Evolutionary conservation across 371 early-diverging fungal genomes (phyloP).

Genomic region (Capillidium heterosporum): DNA sequence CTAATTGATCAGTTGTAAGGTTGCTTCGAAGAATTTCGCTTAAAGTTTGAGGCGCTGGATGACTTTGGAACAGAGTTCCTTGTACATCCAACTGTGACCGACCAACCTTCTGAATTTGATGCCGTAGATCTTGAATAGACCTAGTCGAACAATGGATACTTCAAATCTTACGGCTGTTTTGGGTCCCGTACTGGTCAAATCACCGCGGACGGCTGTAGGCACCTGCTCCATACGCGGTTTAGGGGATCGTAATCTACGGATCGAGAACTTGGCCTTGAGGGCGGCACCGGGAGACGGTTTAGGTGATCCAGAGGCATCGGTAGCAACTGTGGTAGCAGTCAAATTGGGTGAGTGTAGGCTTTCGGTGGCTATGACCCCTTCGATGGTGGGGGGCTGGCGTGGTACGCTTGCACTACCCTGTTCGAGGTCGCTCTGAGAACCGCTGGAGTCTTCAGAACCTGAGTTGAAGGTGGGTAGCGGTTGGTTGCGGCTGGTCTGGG

Average conservation of each 20-base stretch:
- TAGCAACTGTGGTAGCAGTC: not conserved
- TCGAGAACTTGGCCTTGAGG: not conserved
- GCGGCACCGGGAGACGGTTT: too few species aligned
- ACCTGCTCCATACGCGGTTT: not conserved
- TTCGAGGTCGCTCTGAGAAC: not conserved
- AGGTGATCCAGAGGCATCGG: not conserved
- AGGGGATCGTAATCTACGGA: slow-evolving; percentile 2
- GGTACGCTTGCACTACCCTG: not conserved
- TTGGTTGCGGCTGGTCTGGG: not conserved
- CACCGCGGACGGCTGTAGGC: not conserved
- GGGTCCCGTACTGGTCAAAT: not conserved
- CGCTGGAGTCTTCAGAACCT: not conserved
- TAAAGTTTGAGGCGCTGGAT: too few species aligned
- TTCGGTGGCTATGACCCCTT: not conserved
- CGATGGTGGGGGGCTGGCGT: not conserved
- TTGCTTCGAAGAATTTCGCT: too few species aligned
- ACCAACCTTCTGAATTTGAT: slow-evolving; percentile 51
- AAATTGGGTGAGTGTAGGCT: not conserved
- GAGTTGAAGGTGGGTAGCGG: not conserved
- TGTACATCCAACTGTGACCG: slow-evolving; percentile 60
- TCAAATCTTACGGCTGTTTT: slow-evolving; percentile 35
- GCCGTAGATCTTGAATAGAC: slow-evolving; percentile 51
- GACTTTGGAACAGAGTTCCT: slow-evolving; percentile 47
- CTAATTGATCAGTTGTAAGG: too few species aligned
- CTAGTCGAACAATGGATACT: slow-evolving; percentile 48